Base-by-base conservation (phyloP, 352 stramenopile genomes). In the Phytophthora ohioensis region DNA sequence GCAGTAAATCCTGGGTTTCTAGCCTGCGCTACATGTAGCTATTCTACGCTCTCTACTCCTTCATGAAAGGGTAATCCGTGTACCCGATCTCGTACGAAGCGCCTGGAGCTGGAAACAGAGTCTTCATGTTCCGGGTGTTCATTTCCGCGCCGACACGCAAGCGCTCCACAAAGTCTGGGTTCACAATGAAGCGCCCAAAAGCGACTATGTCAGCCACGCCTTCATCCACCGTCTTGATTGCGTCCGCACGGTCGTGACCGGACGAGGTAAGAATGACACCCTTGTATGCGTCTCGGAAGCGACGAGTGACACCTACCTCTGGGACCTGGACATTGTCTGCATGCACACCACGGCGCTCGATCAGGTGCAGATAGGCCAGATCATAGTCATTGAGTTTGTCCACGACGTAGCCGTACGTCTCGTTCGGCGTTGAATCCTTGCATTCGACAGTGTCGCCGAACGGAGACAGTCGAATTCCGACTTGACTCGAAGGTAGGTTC, bases 391-490 rank as follows among this genome's bases (percentile, higher is more conserved):
- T 82, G 32, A 75, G 59, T 36, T 63, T 75, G 10, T 63, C 15
- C 17, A 75, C 42, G 4, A 75, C 67, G 67, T 71, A 81, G 49
- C 62, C 54, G 54, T 81, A 84, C 11, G 80, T 69, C 45, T 76
- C 57, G 5, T 7, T 15, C 2, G 78, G 78, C 5, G 71, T 80
- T 32, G 69, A 78, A 39, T 80, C 67, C 43, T 67, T 67, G 60
- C 62, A 69, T n/a, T 39, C 75, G 12, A 82, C 76, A 11, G 64
- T 80, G 30, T 90, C 49, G 0, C 69, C 61, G 48, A 64, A 75
- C 21, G 61, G 60, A 47, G 67, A 75, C 46, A 75, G 15, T 1
- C 67, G 67, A n/a, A 75, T 75, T 3, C 17, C 62, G 11, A 69
- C 55, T 12, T 67, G 55, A 36, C 69, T 71, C 36, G 70, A 75